phyloP scores from a whole-genome alignment of 1,284 basidiomycete genomes.

The Ceratobasidium sp. region DNA sequence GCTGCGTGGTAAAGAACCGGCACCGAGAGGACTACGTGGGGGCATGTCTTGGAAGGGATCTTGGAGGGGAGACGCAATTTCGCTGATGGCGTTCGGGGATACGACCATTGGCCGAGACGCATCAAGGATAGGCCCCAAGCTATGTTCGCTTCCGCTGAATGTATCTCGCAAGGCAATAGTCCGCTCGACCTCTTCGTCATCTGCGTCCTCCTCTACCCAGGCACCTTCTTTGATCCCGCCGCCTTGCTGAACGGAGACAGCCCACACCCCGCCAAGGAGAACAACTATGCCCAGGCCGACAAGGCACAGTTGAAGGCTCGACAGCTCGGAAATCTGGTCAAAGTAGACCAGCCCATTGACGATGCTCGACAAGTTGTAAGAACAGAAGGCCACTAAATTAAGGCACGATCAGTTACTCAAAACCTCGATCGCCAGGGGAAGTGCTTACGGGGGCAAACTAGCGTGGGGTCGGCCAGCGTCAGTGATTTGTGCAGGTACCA shows the following conservation, averaged over 20 bases:
- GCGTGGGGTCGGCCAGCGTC: slow-evolving; percentile 83
- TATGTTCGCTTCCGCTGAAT: slow-evolving; percentile 50
- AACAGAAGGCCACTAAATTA: slow-evolving; percentile 86
- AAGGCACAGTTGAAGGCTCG: slow-evolving; percentile 73
- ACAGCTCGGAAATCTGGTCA: slow-evolving; percentile 83
- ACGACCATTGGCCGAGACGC: slow-evolving; percentile 23
- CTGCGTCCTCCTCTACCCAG: slow-evolving; percentile 48
- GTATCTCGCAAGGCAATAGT: slow-evolving; percentile 19
- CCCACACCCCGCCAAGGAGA: slow-evolving; percentile 90
- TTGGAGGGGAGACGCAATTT: not conserved
- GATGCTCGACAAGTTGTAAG: slow-evolving; percentile 94
- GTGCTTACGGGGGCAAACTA: slow-evolving; percentile 88
- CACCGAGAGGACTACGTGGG: slow-evolving; percentile 2
- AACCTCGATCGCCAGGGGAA: slow-evolving; percentile 12
- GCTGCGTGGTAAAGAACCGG: not conserved
- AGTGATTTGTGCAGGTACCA: slow-evolving; percentile 95
- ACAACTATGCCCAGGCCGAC: slow-evolving; percentile 83
- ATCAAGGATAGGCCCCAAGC: slow-evolving; percentile 53
- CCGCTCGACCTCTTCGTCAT: slow-evolving; percentile 49
- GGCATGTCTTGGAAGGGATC: slow-evolving; percentile 14
- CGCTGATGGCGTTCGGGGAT: slow-evolving; percentile 20
- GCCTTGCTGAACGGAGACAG: slow-evolving; percentile 76
- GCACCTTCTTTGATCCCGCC: slow-evolving; percentile 51
- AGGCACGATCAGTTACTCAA: slow-evolving; percentile 17
- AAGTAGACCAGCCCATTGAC: slow-evolving; percentile 91